phyloP scores from a whole-genome alignment of 164 flowering plant genomes.

The Vitis rotundifolia region DNA sequence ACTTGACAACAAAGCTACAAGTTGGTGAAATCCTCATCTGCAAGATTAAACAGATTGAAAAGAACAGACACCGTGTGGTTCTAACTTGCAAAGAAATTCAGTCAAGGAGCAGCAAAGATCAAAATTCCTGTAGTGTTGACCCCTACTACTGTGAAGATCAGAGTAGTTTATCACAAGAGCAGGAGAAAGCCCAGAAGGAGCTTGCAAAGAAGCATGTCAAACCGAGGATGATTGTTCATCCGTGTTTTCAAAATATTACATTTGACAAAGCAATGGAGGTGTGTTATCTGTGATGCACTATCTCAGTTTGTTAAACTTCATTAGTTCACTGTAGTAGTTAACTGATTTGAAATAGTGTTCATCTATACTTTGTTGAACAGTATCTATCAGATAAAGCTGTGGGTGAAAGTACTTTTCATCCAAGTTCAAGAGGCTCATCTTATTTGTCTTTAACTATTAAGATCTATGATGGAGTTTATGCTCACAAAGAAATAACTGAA shows the following conservation, averaged over 20 bases:
- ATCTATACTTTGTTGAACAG: constrained; percentile 36
- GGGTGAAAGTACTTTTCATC: constrained; percentile 91
- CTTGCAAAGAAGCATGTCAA: constrained; percentile 85
- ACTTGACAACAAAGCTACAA: constrained; percentile 59
- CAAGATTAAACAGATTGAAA: constrained; percentile 66
- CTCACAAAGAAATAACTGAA: constrained; percentile 89
- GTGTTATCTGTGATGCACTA: background rate
- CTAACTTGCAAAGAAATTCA: constrained; percentile 68
- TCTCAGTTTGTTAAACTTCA: no score
- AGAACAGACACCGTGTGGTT: constrained; percentile 71
- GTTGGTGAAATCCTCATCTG: constrained; percentile 86
- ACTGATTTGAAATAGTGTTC: background rate
- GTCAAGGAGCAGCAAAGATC: constrained; percentile 44
- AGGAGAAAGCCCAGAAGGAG: constrained; percentile 86
- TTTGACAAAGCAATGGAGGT: constrained; percentile 94
- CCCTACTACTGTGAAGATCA: constrained; percentile 74
- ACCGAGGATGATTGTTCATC: constrained; percentile 95
- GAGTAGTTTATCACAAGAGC: constrained; percentile 46
- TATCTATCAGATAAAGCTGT: constrained; percentile 81
- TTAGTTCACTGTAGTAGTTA: no score
- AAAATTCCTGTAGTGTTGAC: constrained; percentile 38
- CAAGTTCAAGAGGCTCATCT: constrained; percentile 92
- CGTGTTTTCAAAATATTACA: constrained; percentile 87
- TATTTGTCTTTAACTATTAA: constrained; percentile 84
- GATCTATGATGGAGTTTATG: constrained; percentile 90